Base-by-base conservation (phyloP, 371 early-diverging fungal species). In the Mucor lusitanicus region DNA sequence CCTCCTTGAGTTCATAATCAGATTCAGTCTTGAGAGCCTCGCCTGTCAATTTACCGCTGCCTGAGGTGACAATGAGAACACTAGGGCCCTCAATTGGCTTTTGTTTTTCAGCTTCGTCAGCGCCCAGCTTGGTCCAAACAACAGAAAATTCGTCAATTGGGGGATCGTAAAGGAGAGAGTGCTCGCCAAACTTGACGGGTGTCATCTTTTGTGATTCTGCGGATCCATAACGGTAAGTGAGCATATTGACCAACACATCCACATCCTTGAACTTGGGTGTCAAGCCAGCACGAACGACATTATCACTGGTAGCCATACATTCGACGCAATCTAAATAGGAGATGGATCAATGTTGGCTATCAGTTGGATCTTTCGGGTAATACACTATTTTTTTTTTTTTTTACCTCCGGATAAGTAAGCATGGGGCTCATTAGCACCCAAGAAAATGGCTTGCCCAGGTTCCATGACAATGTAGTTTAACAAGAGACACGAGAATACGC, bases 201-300 rank as follows among this genome's bases (percentile, higher is more conserved):
- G 68, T 70, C 81, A 95, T 86, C 67, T 95, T 83, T 78, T 95
- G 95, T 17, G 87, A 82, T 40, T 88, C 84, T 6, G 94, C 90
- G 17, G 93, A 82, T 4, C 92, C 92, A 71, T 90, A 84, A 64
- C 89, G 89, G 73, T 97, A 99, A 9, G 98, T 96, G 53, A 98
- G 84, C 97, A 97, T 98, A 21, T 87, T 75, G 1, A 94, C 90
- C 25, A 99, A 85, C 3, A 96, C 95, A 21, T 89, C 82, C 21
- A 99, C 97, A 78, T 99, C 98, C 82, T 95, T 95, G 78, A 95
- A 93, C 79, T 99, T 99, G n/a, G 99, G 99, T 8, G 99, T 99
- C 61, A 99, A 77, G 6, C 99, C 99, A 4, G 98, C 94, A 32
- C 99, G 92, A 4, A 99, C 95, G 1, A 99, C 99, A 73, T 99